A percentile compares a stretch with the other conserved stretches of the same genome.
phyloP scores from a whole-genome alignment of 23 red algal species.

The Cyanidiococcus yangmingshanensis region DNA sequence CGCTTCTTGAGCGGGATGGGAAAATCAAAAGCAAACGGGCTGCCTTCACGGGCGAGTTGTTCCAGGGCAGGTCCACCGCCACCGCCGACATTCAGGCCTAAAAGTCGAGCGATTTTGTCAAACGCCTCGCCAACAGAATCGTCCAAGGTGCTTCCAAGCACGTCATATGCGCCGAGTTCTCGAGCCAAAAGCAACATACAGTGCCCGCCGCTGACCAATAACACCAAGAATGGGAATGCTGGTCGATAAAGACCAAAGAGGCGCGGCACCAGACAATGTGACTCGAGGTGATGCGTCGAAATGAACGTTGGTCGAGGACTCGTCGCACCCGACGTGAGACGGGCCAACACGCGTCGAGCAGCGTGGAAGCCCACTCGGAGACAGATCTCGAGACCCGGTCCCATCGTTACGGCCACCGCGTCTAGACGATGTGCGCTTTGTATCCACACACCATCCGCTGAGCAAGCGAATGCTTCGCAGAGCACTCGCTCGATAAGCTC shows the following conservation, averaged over 20 bases:
- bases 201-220: slow-evolving; percentile 89
- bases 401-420: slow-evolving; percentile 82
- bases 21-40: slow-evolving; percentile 48
- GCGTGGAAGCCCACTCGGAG: slow-evolving; percentile 77
- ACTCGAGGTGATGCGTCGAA: slow-evolving; percentile 88
- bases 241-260: neutral
- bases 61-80: slow-evolving; percentile 76
- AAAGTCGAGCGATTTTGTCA: slow-evolving; percentile 81
- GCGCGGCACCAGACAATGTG: slow-evolving; percentile 69
- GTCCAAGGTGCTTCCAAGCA: slow-evolving; percentile 94
- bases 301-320: slow-evolving; percentile 36
- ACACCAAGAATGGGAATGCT: slow-evolving; percentile 66
- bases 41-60: slow-evolving; percentile 51
- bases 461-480: slow-evolving; percentile 17
- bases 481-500: slow-evolving; percentile 51
- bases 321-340: neutral
- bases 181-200: slow-evolving; percentile 71
- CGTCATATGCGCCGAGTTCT: slow-evolving; percentile 53
- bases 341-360: slow-evolving; percentile 27
- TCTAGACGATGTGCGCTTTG: slow-evolving; percentile 26
- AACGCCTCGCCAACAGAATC: slow-evolving; percentile 88
- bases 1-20: slow-evolving; percentile 65
- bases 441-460: neutral
- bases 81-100: slow-evolving; percentile 61
- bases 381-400: slow-evolving; percentile 92